Conservation (phyloP, 2,329 filamentous ascomycete species). For the Pezicula neosporulosa region DNA sequence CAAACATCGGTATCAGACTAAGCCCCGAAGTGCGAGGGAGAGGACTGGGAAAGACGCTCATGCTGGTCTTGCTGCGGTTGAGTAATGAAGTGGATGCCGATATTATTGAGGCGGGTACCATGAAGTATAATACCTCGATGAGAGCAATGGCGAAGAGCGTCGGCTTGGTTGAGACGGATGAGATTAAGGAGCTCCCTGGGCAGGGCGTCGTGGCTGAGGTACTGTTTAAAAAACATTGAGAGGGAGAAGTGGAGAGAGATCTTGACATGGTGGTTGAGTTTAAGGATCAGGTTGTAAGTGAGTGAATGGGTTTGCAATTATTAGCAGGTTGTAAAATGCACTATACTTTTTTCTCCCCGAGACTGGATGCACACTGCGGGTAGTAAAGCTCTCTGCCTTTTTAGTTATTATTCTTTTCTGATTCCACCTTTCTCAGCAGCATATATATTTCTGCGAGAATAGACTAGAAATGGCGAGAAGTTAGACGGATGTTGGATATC, state of each 20-base stretch:
- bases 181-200: conserved; percentile 23
- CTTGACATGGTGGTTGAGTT: conserved; percentile 5
- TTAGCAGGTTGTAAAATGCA: not conserved
- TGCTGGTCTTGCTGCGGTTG: conserved; percentile 9
- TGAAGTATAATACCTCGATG: conserved; percentile 12
- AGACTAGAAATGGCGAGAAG: too few relatives aligned
- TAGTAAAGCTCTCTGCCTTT: too few relatives aligned
- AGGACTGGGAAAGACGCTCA: conserved; percentile 5
- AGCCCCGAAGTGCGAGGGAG: conserved; percentile 4
- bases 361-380: not conserved
- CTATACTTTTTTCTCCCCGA: not conserved
- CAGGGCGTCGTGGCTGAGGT: conserved; percentile 22
- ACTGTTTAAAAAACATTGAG: conserved; percentile 17
- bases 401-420: too few relatives aligned
- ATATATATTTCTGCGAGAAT: too few relatives aligned
- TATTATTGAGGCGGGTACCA: conserved; percentile 8
- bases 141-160: conserved; percentile 9
- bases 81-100: conserved; percentile 11
- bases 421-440: too few relatives aligned
- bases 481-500: too few relatives aligned
- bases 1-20: conserved; percentile 6
- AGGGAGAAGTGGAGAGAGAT: conserved; percentile 4
- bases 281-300: conserved; percentile 1
- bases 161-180: conserved; percentile 15
- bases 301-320: conserved; percentile 1